Base-by-base conservation (phyloP, 345 rosid species). In the Hypericum perforatum region DNA sequence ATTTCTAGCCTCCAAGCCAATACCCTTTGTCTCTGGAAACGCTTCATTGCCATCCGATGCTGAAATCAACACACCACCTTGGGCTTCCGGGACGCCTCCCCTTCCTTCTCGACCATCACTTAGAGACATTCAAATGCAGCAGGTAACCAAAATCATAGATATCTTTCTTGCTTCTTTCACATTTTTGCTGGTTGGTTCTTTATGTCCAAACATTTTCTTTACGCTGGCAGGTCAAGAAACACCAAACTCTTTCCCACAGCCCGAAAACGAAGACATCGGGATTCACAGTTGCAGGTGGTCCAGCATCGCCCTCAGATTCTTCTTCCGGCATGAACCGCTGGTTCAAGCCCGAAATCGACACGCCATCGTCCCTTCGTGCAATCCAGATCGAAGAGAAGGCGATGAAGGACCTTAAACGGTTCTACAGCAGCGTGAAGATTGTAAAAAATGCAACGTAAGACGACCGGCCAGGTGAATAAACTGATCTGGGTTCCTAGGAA, bases 301-400 rank as follows among this genome's bases (percentile, higher is more conserved):
- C 79, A 63, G 94, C 86, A 9, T 92, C 91, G 0, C 95, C 98
- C 3, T 83, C 94, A 14, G 98, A 92, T 40, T 65, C 95, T 40
- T 73, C 90, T 40, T 73, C 90, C 12, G 96, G 80, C 41, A 62
- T 75, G 71, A 92, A 78, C 70, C 82, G 96, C 48, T 92, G 98
- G 98, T 92, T 79, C 78, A 92, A 80, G 69, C 95, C 94, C 3
- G 98, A 92, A 60, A 53, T 65, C 0, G 83, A 80, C 53, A 45
- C 80, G 37, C 78, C 90, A 5, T 85, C 98, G 9, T 75, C 96
- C 6, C 75, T 92, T 39, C 83, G 94, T 0, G 83, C 96, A 0
- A 92, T 92, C 60, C 96, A 92, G 76, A 82, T 88, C 0, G 98
- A 92, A 70, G 98, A 88, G 71, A 85, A 72, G 76, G 98, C 97